A percentile compares a stretch with the other conserved stretches of the same genome.
Conservation (phyloP, 2,329 filamentous ascomycete species). For the Davidsoniella neocaledoniae region DNA sequence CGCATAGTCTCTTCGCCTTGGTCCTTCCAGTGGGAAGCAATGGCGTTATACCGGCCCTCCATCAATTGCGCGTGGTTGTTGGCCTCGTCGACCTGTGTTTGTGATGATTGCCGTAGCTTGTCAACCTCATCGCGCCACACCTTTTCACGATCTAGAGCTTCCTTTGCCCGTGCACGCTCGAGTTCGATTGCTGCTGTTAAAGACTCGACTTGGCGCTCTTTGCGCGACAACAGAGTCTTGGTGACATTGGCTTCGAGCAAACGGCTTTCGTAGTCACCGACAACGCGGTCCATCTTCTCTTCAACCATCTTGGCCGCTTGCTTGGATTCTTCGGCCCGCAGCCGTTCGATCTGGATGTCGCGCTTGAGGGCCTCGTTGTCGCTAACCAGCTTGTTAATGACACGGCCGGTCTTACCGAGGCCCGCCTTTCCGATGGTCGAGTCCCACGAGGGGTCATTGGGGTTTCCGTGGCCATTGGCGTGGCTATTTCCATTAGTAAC, state of each 20-base stretch:
- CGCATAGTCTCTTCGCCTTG: conserved; percentile 45
- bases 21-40: conserved; percentile 49
- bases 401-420: conserved; percentile 56
- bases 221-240: conserved; percentile 51
- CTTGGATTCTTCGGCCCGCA: conserved; percentile 53
- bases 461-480: conserved; percentile 19
- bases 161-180: conserved; percentile 44
- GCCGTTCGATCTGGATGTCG: conserved; percentile 49
- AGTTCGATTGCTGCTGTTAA: conserved; percentile 45
- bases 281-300: conserved; percentile 52
- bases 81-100: conserved; percentile 48
- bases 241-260: conserved; percentile 55
- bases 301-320: conserved; percentile 50
- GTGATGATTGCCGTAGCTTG: conserved; percentile 39
- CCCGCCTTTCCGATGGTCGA: conserved; percentile 53
- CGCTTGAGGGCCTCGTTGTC: conserved; percentile 65
- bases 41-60: conserved; percentile 52
- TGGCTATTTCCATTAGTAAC: conserved; percentile 12
- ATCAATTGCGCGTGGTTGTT: conserved; percentile 47
- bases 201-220: conserved; percentile 58
- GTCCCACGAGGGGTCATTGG: conserved; percentile 31
- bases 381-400: conserved; percentile 66
- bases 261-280: conserved; percentile 51
- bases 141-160: conserved; percentile 42
- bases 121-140: conserved; percentile 49